A percentile compares a stretch with the other conserved stretches of the same genome.
Conservation (phyloP, 2,329 filamentous ascomycete species). For the Aureobasidium melanogenum region DNA sequence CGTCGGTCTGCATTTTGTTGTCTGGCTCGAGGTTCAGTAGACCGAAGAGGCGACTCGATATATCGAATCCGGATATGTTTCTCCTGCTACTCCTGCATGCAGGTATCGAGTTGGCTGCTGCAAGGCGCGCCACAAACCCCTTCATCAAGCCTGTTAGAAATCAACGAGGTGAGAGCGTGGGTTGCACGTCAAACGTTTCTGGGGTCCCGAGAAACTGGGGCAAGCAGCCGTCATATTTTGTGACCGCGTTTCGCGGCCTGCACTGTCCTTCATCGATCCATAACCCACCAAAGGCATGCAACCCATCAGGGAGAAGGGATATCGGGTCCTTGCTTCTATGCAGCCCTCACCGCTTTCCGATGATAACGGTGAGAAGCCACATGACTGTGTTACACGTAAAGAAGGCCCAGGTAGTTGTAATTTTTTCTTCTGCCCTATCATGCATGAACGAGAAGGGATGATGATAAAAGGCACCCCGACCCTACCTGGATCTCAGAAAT, state of each 20-base stretch:
- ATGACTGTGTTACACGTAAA: neutral
- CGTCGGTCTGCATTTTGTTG: neutral
- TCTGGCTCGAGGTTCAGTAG: neutral
- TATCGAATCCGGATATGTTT: neutral
- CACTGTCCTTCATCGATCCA: neutral
- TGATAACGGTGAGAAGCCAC: neutral
- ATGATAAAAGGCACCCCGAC: neutral
- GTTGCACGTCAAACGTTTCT: slow-evolving; percentile 3
- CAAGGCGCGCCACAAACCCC: neutral
- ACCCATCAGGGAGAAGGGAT: neutral
- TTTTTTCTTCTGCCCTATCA: neutral
- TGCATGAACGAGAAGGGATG: slow-evolving; percentile 4
- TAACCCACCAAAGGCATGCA: neutral
- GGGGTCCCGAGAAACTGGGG: neutral
- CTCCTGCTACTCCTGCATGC: neutral
- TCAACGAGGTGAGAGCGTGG: neutral
- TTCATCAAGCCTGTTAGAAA: neutral
- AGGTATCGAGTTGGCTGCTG: neutral
- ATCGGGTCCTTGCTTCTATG: slow-evolving; percentile 7
- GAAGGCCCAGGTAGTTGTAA: neutral
- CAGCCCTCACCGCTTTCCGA: slow-evolving; percentile 1
- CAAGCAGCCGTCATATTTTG: neutral
- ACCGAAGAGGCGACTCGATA: neutral
- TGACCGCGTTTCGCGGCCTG: neutral
- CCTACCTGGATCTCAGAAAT: neutral